Conservation (phyloP, 257 asterid species). For the Nicotiana benthamiana region DNA sequence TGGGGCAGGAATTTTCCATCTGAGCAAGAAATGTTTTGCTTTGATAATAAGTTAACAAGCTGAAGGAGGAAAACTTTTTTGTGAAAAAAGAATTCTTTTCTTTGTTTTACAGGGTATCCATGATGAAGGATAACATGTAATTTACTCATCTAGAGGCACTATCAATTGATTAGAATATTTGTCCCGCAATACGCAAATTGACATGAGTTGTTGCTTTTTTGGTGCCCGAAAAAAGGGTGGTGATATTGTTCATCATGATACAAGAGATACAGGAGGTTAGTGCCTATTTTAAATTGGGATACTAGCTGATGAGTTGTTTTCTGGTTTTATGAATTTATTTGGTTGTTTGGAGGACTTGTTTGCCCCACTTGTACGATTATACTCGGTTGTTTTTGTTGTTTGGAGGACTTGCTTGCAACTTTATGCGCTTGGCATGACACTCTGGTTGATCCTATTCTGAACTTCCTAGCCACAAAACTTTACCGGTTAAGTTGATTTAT, state of each 20-base stretch:
- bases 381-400: neutral
- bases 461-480: neutral
- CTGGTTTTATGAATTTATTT: neutral
- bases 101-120: neutral
- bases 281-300: neutral
- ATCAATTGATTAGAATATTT: constrained; percentile 9
- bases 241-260: constrained; percentile 19
- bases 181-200: constrained; percentile 15
- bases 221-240: constrained; percentile 31
- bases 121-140: neutral
- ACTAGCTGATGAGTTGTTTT: constrained; percentile 2
- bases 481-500: neutral
- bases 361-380: neutral
- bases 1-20: neutral
- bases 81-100: neutral
- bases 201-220: constrained; percentile 71
- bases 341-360: neutral
- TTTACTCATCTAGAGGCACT: neutral
- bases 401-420: neutral
- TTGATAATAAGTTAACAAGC: neutral
- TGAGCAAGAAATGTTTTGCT: neutral
- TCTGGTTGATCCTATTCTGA: neutral
- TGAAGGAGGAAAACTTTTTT: neutral
- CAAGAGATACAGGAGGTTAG: constrained; percentile 53
- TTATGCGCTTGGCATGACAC: neutral